These are phyloP conservation scores for Pezicula neosporulosa DNA, from an alignment of 2,329 filamentous ascomycete species.

Conservation along the genomic window DNA sequence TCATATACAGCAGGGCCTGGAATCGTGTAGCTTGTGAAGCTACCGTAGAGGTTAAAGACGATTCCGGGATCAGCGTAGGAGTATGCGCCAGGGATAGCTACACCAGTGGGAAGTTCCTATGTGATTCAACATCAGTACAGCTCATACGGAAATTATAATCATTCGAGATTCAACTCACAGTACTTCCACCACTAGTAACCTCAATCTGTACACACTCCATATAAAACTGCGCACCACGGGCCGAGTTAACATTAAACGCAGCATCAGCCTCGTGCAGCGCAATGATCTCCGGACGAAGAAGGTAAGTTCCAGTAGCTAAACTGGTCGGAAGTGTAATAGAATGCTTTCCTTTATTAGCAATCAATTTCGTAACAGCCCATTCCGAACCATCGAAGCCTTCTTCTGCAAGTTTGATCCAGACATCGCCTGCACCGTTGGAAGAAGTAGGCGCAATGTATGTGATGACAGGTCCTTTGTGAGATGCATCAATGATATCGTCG, in stretches of 20 bases:
- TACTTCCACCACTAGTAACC: conserved; percentile 26
- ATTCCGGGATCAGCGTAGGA: conserved; percentile 34
- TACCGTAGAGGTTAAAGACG: conserved; percentile 37
- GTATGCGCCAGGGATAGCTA: conserved; percentile 26
- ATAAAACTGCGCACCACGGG: conserved; percentile 39
- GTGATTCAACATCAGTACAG: neutral
- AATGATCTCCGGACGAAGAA: conserved; percentile 40
- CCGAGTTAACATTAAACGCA: conserved; percentile 11
- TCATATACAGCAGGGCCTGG: conserved; percentile 37
- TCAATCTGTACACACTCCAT: conserved; percentile 39
- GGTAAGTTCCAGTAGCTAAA: conserved; percentile 36
- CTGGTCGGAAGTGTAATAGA: conserved; percentile 35
- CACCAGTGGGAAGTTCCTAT: conserved; percentile 11
- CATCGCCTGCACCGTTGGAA: conserved; percentile 42
- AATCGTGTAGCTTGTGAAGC: conserved; percentile 32
- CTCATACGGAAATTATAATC: neutral
- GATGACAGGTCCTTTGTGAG: conserved; percentile 50
- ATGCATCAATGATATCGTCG: conserved; percentile 46
- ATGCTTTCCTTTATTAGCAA: conserved; percentile 37
- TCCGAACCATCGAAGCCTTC: conserved; percentile 30
- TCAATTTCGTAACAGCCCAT: conserved; percentile 38
- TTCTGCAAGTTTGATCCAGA: conserved; percentile 47
- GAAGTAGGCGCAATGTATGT: conserved; percentile 42
- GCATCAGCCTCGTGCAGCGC: conserved; percentile 38
- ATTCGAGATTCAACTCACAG: neutral